Conservation (phyloP, 2,329 filamentous ascomycete species). For the Delphinella strobiligena region DNA sequence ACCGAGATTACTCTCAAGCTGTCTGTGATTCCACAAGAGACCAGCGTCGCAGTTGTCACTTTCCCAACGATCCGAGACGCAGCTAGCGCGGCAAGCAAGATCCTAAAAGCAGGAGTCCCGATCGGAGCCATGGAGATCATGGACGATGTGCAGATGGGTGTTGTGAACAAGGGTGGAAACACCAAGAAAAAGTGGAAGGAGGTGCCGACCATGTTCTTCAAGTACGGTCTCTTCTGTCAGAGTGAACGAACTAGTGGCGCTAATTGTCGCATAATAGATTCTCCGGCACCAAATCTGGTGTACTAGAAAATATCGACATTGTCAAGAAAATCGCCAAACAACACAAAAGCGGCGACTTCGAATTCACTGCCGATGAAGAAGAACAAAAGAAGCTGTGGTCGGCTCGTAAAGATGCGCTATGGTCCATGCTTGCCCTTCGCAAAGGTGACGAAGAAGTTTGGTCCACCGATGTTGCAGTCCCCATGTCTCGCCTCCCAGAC, state of each 20-base stretch:
- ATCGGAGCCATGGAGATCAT: constrained; percentile 74
- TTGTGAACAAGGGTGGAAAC: constrained; percentile 63
- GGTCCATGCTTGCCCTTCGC: constrained; percentile 47
- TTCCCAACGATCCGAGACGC: constrained; percentile 69
- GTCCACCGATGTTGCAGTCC: constrained; percentile 51
- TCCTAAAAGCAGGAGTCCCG: constrained; percentile 64
- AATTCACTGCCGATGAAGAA: constrained; percentile 41
- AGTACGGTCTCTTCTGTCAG: constrained; percentile 32
- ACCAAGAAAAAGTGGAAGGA: constrained; percentile 65
- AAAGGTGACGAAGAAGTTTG: constrained; percentile 46
- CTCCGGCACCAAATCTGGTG: constrained; percentile 63
- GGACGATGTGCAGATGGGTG: constrained; percentile 79
- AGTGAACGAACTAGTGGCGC: neutral
- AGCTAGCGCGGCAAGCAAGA: constrained; percentile 57
- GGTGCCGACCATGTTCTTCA: constrained; percentile 69
- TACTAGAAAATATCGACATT: constrained; percentile 61
- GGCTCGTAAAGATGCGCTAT: constrained; percentile 47
- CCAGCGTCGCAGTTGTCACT: constrained; percentile 66
- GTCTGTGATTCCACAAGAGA: constrained; percentile 62
- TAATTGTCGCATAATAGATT: constrained; percentile 31
- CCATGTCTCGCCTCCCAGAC: constrained; percentile 48
- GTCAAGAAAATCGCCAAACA: constrained; percentile 56
- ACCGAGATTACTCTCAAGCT: constrained; percentile 76
- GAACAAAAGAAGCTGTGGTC: constrained; percentile 48
- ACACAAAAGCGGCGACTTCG: constrained; percentile 44